Evolutionary conservation across 2,329 filamentous ascomycete genomes (phyloP), one percentile per base, ranked within the genome.

Genomic region (Magnaporthiopsis incrustans): DNA sequence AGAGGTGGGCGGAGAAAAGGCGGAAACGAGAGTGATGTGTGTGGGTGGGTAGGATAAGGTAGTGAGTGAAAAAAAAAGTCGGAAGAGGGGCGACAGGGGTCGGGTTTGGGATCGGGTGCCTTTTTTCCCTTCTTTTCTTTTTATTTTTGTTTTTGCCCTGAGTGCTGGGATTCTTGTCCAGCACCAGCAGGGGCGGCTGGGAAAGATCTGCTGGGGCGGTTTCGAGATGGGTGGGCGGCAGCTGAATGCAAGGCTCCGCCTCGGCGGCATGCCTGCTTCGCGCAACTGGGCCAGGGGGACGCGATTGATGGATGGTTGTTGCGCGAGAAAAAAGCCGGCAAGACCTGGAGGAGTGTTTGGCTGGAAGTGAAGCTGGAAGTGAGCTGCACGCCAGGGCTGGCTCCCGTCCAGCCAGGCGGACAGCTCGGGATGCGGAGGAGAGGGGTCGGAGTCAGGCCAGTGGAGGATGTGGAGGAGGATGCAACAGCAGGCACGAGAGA

Each of bases 151-250:
- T 38, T 38, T 44, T 18, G 38, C 38, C 38, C 18, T 44, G 15
- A 15, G 38, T 44, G 38, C 38, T 44, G 15, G 15, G 38, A 44
- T 18, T 44, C 38, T 15, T 6, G 65, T 69, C 66, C 66, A 67
- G 65, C 4, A 27, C 66, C 66, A 67, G 65, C 4, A 27, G 30
- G 38, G 38, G 38, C 38, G 38, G 62, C 18, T 15, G 33, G 25
- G 38, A 50, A 62, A 64, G 61, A 65, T 66, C 63, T 59, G 50
- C 61, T 65, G 64, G 68, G 66, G 66, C 68, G 63, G 67, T 63
- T 67, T 70, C 66, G 68, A 72, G 73, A 74, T 73, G 71, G 70
- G 66, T 73, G 71, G 70, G 66, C 71, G 58, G 64, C 67, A 64
- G 64, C 65, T 35, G 66, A 69, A 71, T 72, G 70, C 69, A 67